phyloP scores from a whole-genome alignment of 2,329 filamentous ascomycete genomes.

The Xylariales sp. region DNA sequence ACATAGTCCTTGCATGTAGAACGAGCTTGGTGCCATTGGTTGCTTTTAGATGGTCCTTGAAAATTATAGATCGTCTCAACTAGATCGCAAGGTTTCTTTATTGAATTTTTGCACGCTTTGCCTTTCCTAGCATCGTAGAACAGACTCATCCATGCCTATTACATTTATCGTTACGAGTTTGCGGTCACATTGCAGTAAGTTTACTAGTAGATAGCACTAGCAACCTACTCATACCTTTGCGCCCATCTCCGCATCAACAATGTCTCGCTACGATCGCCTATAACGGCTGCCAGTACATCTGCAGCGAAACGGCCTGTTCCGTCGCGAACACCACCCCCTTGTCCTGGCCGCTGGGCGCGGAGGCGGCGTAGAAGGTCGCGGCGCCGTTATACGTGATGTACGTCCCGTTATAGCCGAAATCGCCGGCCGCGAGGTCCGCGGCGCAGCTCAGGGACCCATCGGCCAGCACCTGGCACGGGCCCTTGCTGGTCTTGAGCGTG shows the following conservation, averaged over 20 bases:
- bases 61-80: not conserved
- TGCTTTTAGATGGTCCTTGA: not conserved
- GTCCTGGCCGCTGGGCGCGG: constrained; percentile 30
- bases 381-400: constrained; percentile 31
- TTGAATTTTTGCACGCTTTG: not conserved
- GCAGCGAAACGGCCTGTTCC: constrained; percentile 30
- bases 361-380: constrained; percentile 34
- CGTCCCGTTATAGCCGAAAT: constrained; percentile 34
- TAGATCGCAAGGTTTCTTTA: too few species aligned
- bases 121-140: not conserved
- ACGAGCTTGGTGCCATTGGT: not conserved
- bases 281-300: constrained; percentile 36
- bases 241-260: not conserved
- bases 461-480: constrained; percentile 31
- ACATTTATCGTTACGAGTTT: not conserved
- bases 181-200: not conserved
- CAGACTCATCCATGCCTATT: not conserved
- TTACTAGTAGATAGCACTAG: too few species aligned
- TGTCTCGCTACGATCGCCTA: not conserved
- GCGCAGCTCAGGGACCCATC: constrained; percentile 36
- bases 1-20: not conserved
- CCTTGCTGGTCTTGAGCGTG: constrained; percentile 38
- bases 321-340: constrained; percentile 31
- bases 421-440: constrained; percentile 16
- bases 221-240: not conserved